Percentiles rank a stretch among this genome's conserved stretches.
These are phyloP conservation scores for Coleophoma crateriformis DNA, from an alignment of 2,329 filamentous ascomycete species.

Conservation along the genomic window DNA sequence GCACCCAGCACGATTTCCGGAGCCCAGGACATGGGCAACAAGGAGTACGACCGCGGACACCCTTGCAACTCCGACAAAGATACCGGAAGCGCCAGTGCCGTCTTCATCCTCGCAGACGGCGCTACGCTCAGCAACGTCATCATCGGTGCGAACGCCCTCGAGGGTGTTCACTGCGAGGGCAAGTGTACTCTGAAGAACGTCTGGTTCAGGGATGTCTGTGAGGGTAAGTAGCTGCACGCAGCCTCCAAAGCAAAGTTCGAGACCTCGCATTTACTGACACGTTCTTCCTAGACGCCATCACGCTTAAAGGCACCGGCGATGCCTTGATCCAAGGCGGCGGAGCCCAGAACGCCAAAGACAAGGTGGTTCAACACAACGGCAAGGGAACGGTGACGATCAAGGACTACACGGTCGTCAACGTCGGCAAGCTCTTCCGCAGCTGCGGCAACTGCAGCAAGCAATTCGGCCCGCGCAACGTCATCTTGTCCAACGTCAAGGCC, in stretches of 20 bases:
- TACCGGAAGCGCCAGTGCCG: slow-evolving; percentile 29
- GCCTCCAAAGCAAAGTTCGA: slow-evolving; percentile 14
- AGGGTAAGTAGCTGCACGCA: not conserved
- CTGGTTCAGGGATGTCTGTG: slow-evolving; percentile 24
- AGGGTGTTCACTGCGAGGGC: slow-evolving; percentile 45
- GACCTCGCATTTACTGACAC: not conserved
- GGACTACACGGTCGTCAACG: slow-evolving; percentile 33
- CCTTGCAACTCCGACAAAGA: slow-evolving; percentile 13
- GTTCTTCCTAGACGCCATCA: slow-evolving; percentile 35
- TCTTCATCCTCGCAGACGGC: slow-evolving; percentile 46
- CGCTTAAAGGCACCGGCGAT: slow-evolving; percentile 24
- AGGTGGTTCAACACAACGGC: slow-evolving; percentile 31
- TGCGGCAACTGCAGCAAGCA: slow-evolving; percentile 32
- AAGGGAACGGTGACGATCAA: slow-evolving; percentile 26
- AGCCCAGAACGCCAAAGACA: slow-evolving; percentile 27
- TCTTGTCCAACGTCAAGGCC: slow-evolving; percentile 31
- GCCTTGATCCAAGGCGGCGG: slow-evolving; percentile 30
- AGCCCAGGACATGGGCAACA: slow-evolving; percentile 13
- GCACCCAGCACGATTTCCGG: slow-evolving; percentile 8
- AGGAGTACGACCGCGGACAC: slow-evolving; percentile 17
- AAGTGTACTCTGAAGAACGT: slow-evolving; percentile 40
- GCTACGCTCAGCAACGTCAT: slow-evolving; percentile 47
- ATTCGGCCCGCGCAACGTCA: slow-evolving; percentile 28
- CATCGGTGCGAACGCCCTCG: slow-evolving; percentile 43
- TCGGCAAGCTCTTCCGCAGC: slow-evolving; percentile 32